Percentiles rank a stretch among this genome's conserved stretches.
Conservation (phyloP, 2,329 filamentous ascomycete genomes). For the Sclerotinia trifoliorum region DNA sequence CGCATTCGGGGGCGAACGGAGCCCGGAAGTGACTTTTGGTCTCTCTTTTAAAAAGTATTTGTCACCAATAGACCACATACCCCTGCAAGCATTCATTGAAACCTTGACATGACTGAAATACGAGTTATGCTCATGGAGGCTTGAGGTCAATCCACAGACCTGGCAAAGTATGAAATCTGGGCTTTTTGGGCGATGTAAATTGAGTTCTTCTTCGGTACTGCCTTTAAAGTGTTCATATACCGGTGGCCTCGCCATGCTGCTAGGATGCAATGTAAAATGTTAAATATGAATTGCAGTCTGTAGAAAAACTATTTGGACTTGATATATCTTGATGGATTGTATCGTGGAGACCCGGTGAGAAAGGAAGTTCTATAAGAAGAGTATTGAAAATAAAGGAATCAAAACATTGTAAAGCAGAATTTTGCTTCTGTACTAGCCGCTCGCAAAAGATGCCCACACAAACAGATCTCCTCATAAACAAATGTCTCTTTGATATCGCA, state of each 20-base stretch:
- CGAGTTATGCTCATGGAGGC: not conserved
- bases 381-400: not conserved
- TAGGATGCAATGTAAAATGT: not conserved
- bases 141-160: not conserved
- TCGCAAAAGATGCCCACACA: not conserved
- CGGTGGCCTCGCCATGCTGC: not conserved
- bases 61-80: not conserved
- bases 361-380: not conserved
- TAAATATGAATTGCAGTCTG: not conserved
- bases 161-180: not conserved
- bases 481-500: no score
- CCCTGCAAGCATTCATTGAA: not conserved
- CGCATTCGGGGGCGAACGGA: not conserved
- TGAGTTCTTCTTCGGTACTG: not conserved
- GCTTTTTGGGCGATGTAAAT: not conserved
- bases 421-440: not conserved
- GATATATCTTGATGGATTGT: not conserved
- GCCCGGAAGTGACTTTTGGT: fast-evolving
- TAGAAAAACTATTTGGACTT: not conserved
- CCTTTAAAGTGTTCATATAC: not conserved
- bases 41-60: constrained; percentile 6
- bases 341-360: no score
- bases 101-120: constrained; percentile 10
- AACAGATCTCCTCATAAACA: not conserved
- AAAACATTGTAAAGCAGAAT: not conserved